A percentile compares a stretch with the other conserved stretches of the same genome.
phyloP scores from a whole-genome alignment of 371 early-diverging fungal species.

The Mucor plumbeus region DNA sequence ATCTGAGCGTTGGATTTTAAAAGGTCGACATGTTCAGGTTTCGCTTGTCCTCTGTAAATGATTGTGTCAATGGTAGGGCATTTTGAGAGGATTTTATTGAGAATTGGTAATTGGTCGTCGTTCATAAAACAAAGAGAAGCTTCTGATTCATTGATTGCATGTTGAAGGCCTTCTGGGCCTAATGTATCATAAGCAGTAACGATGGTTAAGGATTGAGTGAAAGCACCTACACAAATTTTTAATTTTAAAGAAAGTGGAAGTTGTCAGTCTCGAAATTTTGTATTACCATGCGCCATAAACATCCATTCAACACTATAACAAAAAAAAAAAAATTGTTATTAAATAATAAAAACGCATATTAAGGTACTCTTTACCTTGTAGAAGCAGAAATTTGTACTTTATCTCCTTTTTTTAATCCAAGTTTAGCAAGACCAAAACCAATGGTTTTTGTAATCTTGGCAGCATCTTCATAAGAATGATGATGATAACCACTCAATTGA shows the following conservation, averaged over 20 bases:
- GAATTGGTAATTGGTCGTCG: constrained; percentile 66
- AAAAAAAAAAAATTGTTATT: constrained; percentile 2
- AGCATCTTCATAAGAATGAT: constrained; percentile 72
- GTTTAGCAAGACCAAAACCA: constrained; percentile 70
- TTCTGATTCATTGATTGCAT: constrained; percentile 70
- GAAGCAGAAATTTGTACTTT: constrained; percentile 75
- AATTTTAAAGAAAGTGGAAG: neutral
- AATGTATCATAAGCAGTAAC: constrained; percentile 87
- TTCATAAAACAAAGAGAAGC: constrained; percentile 69
- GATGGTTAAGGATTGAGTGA: constrained; percentile 66
- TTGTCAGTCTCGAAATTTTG: neutral
- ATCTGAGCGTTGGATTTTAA: constrained; percentile 25
- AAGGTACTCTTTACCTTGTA: constrained; percentile 62
- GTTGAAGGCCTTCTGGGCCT: constrained; percentile 73
- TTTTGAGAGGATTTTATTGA: constrained; percentile 50
- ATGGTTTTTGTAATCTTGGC: constrained; percentile 45
- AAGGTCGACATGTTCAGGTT: constrained; percentile 20
- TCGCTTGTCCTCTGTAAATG: constrained; percentile 74
- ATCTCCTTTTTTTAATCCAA: constrained; percentile 68
- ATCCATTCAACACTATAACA: constrained; percentile 49
- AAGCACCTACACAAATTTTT: constrained; percentile 42
- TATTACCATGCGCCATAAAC: constrained; percentile 45
- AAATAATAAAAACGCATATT: neutral
- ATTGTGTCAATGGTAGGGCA: constrained; percentile 69
- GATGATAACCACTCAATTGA: constrained; percentile 72